A percentile compares a stretch with the other conserved stretches of the same genome.
Evolutionary conservation across 148 eudicot species (phyloP).

Genomic region (Silene latifolia): DNA sequence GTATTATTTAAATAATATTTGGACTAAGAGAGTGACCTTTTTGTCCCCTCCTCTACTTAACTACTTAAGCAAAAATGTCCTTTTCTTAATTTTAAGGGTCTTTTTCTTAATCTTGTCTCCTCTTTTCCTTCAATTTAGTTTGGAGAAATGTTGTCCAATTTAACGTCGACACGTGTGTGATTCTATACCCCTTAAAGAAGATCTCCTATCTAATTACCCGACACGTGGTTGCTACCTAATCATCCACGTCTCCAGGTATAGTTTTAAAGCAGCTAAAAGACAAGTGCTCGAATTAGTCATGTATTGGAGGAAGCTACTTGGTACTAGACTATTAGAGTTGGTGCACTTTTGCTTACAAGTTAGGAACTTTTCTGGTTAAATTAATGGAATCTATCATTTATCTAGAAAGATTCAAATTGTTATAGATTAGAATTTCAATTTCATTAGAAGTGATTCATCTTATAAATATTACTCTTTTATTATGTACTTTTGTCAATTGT

Average conservation of each 20-base stretch:
- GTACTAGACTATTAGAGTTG: background rate
- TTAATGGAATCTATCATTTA: too few relatives aligned
- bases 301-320: background rate
- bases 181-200: background rate
- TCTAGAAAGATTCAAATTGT: background rate
- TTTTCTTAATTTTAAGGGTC: background rate
- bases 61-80: background rate
- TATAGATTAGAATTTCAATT: too few relatives aligned
- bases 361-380: background rate
- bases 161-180: background rate
- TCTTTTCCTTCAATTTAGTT: constrained; percentile 19
- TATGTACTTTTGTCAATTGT: too few relatives aligned
- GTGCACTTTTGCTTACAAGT: background rate
- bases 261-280: background rate
- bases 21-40: constrained; percentile 15
- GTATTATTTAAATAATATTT: background rate
- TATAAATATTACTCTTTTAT: too few relatives aligned
- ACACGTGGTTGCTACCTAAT: constrained; percentile 16
- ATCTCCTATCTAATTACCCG: background rate
- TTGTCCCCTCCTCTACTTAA: constrained; percentile 1
- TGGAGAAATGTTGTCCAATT: constrained; percentile 6
- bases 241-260: constrained; percentile 9
- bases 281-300: background rate
- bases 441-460: too few relatives aligned
- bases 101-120: background rate